These are phyloP conservation scores for Cymbomonas tetramitiformis DNA, from an alignment of 139 green algal species.

Conservation along the genomic window DNA sequence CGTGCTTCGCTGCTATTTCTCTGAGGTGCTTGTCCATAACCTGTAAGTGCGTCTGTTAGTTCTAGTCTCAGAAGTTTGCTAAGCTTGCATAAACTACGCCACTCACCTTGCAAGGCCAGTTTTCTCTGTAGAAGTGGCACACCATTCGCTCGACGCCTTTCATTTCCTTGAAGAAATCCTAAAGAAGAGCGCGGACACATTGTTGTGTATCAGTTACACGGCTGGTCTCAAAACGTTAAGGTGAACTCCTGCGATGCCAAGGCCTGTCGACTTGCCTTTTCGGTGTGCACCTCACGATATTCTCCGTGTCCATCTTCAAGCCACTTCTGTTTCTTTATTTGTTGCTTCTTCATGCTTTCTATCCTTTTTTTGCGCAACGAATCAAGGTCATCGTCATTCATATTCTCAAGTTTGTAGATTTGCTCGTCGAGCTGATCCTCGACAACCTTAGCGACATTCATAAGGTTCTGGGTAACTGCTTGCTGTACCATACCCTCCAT, in stretches of 20 bases:
- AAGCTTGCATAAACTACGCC: neutral
- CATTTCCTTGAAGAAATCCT: conserved; percentile 87
- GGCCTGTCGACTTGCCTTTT: too few species aligned
- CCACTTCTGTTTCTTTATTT: conserved; percentile 68
- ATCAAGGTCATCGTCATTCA: conserved; percentile 79
- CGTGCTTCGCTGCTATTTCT: conserved; percentile 46
- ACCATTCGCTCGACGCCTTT: conserved; percentile 82
- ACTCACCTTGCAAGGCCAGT: conserved; percentile 80
- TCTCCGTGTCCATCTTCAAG: conserved; percentile 72
- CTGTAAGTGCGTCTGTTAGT: too few species aligned
- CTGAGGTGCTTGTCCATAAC: conserved; percentile 74
- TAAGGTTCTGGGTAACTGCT: too few species aligned
- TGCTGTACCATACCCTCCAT: too few species aligned
- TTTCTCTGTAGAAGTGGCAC: conserved; percentile 75
- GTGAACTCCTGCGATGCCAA: too few species aligned
- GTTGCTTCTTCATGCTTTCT: conserved; percentile 38
- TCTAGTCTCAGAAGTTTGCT: conserved; percentile 28
- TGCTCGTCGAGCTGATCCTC: conserved; percentile 74
- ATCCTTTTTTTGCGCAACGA: conserved; percentile 44
- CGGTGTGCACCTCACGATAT: conserved; percentile 53
- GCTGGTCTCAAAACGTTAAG: too few species aligned
- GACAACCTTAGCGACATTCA: conserved; percentile 48
- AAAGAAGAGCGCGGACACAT: too few species aligned
- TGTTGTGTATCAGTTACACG: too few species aligned
- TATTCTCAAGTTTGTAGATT: conserved; percentile 69